A percentile compares a stretch with the other conserved stretches of the same genome.
Evolutionary conservation across 2,329 filamentous ascomycete species (phyloP).

Genomic region (Pleochaeta shiraiana): DNA sequence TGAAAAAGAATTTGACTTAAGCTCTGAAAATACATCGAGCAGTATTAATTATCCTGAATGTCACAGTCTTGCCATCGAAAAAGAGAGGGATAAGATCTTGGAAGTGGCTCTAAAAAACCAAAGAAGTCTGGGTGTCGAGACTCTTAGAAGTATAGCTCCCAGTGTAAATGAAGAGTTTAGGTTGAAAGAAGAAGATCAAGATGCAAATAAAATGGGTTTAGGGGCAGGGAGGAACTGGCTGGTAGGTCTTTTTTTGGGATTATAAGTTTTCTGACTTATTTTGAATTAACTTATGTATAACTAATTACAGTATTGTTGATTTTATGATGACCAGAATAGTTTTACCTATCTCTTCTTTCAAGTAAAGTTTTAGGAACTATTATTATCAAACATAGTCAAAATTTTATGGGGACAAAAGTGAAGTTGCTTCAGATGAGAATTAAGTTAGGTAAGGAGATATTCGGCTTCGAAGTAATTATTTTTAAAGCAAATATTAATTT

Average conservation of each 20-base stretch:
- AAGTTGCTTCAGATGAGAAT: no score
- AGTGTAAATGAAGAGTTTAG: constrained; percentile 7
- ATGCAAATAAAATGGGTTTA: not conserved
- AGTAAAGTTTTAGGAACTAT: no score
- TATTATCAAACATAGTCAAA: no score
- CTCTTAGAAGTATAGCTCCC: constrained; percentile 12
- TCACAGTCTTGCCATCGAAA: constrained; percentile 4
- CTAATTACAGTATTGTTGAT: no score
- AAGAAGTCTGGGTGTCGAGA: constrained; percentile 12
- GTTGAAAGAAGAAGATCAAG: not conserved
- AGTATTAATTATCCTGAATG: no score
- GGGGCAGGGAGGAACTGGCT: not conserved
- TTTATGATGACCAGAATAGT: no score
- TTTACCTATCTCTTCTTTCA: no score
- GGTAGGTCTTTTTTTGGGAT: not conserved
- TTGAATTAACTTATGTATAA: no score
- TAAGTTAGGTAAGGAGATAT: no score
- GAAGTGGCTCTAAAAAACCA: constrained; percentile 12
- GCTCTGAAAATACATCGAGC: constrained; percentile 6
- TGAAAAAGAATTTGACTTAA: constrained; percentile 7
- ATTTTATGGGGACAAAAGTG: no score
- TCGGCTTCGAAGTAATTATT: no score
- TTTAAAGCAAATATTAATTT: no score
- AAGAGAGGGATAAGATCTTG: constrained; percentile 10
- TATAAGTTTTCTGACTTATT: not conserved